phyloP scores from a whole-genome alignment of 345 rosid species.

The Orychophragmus violaceus region DNA sequence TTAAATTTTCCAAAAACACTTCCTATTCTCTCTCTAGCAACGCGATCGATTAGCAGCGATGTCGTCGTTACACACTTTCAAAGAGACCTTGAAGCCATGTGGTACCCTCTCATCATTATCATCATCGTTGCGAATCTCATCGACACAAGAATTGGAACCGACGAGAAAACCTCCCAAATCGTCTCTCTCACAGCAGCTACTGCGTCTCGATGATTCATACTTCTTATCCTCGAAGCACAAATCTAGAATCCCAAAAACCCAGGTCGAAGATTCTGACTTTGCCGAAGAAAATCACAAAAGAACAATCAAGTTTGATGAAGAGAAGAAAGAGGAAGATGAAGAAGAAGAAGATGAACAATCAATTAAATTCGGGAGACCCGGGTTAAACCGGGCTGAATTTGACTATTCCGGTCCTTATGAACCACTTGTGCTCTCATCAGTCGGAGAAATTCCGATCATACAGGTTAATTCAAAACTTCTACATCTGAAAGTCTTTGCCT shows the following conservation, averaged over 20 bases:
- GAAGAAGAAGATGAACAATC: slow-evolving; percentile 26
- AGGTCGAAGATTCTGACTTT: slow-evolving; percentile 9
- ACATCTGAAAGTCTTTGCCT: not conserved
- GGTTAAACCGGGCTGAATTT: slow-evolving; percentile 49
- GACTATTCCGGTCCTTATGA: slow-evolving; percentile 75
- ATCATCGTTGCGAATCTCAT: slow-evolving; percentile 22
- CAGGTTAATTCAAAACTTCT: slow-evolving; percentile 42
- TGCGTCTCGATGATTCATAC: slow-evolving; percentile 57
- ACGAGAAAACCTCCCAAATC: slow-evolving; percentile 83
- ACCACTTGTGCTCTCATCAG: slow-evolving; percentile 56
- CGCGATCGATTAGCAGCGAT: slow-evolving; percentile 36
- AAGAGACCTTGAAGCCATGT: slow-evolving; percentile 75
- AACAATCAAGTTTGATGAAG: slow-evolving; percentile 26
- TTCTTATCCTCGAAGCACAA: slow-evolving; percentile 33
- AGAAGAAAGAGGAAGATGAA: slow-evolving; percentile 25
- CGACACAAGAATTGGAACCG: slow-evolving; percentile 40
- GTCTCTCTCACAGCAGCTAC: slow-evolving; percentile 64
- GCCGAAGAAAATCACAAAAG: slow-evolving; percentile 18
- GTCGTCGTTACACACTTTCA: slow-evolving; percentile 46
- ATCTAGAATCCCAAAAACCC: slow-evolving; percentile 10
- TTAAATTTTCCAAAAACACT: not conserved
- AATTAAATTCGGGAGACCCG: slow-evolving; percentile 50
- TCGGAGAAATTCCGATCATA: slow-evolving; percentile 49
- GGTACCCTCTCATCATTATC: slow-evolving; percentile 26
- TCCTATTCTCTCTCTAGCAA: not conserved